Conservation (phyloP, 2,329 filamentous ascomycete species). For the Aspergillus transmontanensis region DNA sequence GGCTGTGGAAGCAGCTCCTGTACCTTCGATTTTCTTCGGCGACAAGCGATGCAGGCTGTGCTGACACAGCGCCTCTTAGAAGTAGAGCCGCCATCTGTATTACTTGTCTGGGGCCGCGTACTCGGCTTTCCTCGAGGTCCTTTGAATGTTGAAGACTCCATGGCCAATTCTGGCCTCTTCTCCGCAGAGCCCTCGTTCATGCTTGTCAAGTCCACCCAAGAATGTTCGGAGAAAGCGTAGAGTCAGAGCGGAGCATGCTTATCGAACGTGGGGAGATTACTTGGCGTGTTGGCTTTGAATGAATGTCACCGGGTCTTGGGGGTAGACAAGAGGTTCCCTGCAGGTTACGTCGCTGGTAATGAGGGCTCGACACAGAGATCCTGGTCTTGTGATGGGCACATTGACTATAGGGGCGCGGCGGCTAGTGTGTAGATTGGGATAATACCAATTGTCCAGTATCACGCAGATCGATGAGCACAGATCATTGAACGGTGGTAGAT, state of each 20-base stretch:
- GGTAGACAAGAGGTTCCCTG: neutral
- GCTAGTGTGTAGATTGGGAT: neutral
- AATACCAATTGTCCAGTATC: constrained; percentile 1
- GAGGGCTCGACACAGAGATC: constrained; percentile 8
- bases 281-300: constrained; percentile 12
- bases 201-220: constrained; percentile 29
- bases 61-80: constrained; percentile 76
- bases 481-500: neutral
- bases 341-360: constrained; percentile 9
- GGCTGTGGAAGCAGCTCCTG: constrained; percentile 2
- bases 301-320: neutral
- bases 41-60: constrained; percentile 81
- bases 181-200: constrained; percentile 26
- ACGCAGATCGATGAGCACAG: neutral
- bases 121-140: constrained; percentile 19
- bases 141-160: constrained; percentile 15
- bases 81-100: constrained; percentile 31
- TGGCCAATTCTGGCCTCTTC: constrained; percentile 15
- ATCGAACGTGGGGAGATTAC: constrained; percentile 12
- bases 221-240: constrained; percentile 23
- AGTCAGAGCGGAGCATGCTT: constrained; percentile 25
- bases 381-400: constrained; percentile 5
- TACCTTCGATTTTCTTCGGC: constrained; percentile 74
- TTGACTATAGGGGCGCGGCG: constrained; percentile 7
- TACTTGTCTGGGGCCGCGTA: constrained; percentile 33